Conservation (phyloP, 1,284 basidiomycete genomes). For the Rhodotorula sp. region DNA sequence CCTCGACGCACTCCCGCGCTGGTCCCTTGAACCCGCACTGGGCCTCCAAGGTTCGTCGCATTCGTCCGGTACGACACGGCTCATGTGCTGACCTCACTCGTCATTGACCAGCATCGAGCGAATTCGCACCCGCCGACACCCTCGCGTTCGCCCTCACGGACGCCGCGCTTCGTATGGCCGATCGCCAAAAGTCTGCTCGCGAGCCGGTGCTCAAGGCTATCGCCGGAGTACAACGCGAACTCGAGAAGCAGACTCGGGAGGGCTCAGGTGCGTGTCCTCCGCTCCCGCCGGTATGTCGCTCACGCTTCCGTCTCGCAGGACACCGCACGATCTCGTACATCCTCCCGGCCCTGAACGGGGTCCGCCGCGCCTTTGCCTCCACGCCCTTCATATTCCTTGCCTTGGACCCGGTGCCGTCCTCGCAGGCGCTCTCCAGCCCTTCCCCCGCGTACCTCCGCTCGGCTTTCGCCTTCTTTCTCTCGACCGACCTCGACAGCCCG, state of each 20-base stretch:
- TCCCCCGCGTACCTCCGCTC: constrained; percentile 58
- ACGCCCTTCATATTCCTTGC: constrained; percentile 55
- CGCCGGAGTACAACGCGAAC: constrained; percentile 61
- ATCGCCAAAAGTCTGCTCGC: constrained; percentile 59
- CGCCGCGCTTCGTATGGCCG: constrained; percentile 69
- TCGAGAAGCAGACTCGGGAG: constrained; percentile 51
- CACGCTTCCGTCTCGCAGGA: constrained; percentile 55
- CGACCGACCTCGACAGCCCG: not conserved
- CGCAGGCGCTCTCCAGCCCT: constrained; percentile 61
- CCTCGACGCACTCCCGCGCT: constrained; percentile 67
- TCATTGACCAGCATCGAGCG: constrained; percentile 54
- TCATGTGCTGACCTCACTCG: not conserved
- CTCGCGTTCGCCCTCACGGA: constrained; percentile 73
- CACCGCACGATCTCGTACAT: constrained; percentile 70
- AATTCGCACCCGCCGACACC: constrained; percentile 75
- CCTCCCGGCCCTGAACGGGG: constrained; percentile 78
- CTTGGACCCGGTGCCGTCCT: constrained; percentile 57
- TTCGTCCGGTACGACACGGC: rapidly evolving
- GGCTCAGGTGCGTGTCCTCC: constrained; percentile 52
- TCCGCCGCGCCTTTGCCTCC: constrained; percentile 69
- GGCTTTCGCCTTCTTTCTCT: constrained; percentile 56
- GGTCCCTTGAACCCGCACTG: constrained; percentile 72
- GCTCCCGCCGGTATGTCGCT: not conserved
- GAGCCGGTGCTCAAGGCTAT: constrained; percentile 52
- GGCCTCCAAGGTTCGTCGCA: constrained; percentile 46